Conservation (phyloP, 345 rosid species). For the Boechera stricta region DNA sequence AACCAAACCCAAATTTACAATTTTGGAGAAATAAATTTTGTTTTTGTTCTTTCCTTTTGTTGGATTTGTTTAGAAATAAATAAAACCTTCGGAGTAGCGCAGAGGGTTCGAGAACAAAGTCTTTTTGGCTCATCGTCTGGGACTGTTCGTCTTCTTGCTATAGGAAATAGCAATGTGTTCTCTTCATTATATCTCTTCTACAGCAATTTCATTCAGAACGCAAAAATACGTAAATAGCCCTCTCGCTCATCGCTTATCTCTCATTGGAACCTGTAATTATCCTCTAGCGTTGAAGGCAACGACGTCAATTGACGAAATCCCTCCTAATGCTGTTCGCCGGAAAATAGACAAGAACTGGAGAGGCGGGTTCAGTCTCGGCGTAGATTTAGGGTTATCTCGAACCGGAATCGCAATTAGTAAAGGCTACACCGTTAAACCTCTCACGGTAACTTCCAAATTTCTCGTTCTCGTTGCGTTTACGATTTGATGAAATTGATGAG, state of each 20-base stretch:
- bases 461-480: not conserved
- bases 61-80: not conserved
- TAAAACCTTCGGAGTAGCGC: too few species aligned
- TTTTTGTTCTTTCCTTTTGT: too few species aligned
- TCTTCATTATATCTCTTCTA: constrained; percentile 29
- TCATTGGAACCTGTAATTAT: constrained; percentile 1
- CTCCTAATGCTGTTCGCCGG: constrained; percentile 77
- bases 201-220: not conserved
- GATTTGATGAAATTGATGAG: constrained; percentile 11
- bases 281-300: constrained; percentile 35
- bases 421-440: constrained; percentile 77
- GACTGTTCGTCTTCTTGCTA: constrained; percentile 14
- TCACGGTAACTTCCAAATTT: constrained; percentile 54
- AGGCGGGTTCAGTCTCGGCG: constrained; percentile 90
- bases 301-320: constrained; percentile 56
- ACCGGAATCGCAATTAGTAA: constrained; percentile 88
- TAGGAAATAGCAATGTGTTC: constrained; percentile 44
- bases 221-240: constrained; percentile 38
- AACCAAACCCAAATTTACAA: not conserved
- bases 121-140: constrained; percentile 2
- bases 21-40: constrained; percentile 19
- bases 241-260: not conserved
- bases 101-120: constrained; percentile 8
- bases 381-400: constrained; percentile 79
- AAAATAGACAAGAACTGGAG: constrained; percentile 63